A percentile compares a stretch with the other conserved stretches of the same genome.
These are phyloP conservation scores for Collybia sordida DNA, from an alignment of 768 basidiomycete species.

Conservation along the genomic window DNA sequence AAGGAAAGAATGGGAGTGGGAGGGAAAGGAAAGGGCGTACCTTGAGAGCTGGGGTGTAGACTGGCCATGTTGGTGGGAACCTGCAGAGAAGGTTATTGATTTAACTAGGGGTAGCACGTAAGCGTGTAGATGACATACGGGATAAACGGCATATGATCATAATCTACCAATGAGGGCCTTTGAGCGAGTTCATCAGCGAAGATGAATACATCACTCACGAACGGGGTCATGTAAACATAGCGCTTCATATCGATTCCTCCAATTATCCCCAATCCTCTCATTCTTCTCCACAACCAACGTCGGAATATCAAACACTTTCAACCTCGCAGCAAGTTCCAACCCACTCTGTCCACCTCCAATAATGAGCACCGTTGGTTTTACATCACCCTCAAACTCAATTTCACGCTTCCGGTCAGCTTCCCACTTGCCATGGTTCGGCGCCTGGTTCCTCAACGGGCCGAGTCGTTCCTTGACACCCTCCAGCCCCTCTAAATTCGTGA, in stretches of 20 bases:
- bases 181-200: background rate
- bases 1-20: background rate
- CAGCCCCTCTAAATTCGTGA: slow-evolving; percentile 53
- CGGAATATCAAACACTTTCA: slow-evolving; percentile 57
- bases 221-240: slow-evolving; percentile 55
- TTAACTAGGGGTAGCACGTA: background rate
- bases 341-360: slow-evolving; percentile 60
- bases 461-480: slow-evolving; percentile 49
- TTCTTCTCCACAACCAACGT: slow-evolving; percentile 63
- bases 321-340: slow-evolving; percentile 59
- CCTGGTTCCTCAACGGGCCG: slow-evolving; percentile 44
- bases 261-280: slow-evolving; percentile 51
- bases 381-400: slow-evolving; percentile 38
- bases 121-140: slow-evolving; percentile 29
- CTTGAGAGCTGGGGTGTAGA: slow-evolving; percentile 56
- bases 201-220: slow-evolving; percentile 28
- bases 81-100: slow-evolving; percentile 38
- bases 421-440: slow-evolving; percentile 52
- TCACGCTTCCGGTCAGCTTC: slow-evolving; percentile 37
- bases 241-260: slow-evolving; percentile 59
- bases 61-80: slow-evolving; percentile 61
- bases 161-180: slow-evolving; percentile 28
- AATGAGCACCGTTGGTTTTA: slow-evolving; percentile 52
- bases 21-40: slow-evolving; percentile 17
- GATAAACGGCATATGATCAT: slow-evolving; percentile 56